Evolutionary conservation across 768 basidiomycete genomes (phyloP).

Genomic region (Leccinum subgranulosum): DNA sequence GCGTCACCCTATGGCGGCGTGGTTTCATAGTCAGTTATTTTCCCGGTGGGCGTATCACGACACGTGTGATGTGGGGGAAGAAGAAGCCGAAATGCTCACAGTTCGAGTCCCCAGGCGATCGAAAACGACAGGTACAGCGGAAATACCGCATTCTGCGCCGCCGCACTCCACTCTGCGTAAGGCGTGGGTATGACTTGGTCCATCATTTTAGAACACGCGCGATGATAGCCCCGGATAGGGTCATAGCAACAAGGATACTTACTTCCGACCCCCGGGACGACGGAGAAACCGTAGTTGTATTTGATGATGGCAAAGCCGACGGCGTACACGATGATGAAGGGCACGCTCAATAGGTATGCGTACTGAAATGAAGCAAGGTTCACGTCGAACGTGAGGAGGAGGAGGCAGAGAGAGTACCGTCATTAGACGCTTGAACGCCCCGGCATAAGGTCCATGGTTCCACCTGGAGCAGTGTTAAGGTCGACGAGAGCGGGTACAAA

Average conservation of each 20-base stretch:
- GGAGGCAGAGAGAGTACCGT: conserved; percentile 47
- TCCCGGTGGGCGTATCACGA: background rate
- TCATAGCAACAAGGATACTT: background rate
- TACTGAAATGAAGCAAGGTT: background rate
- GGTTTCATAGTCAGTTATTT: background rate
- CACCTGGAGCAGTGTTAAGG: conserved; percentile 42
- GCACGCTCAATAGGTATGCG: conserved; percentile 57
- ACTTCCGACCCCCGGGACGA: conserved; percentile 45
- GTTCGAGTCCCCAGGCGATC: conserved; percentile 69
- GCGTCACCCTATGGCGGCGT: conserved; percentile 57
- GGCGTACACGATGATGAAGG: conserved; percentile 55
- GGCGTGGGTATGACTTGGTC: conserved; percentile 59
- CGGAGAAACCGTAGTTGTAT: conserved; percentile 62
- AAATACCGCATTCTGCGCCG: conserved; percentile 49
- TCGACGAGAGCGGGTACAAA: background rate
- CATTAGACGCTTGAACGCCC: conserved; percentile 85
- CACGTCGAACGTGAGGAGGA: background rate
- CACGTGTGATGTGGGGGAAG: background rate
- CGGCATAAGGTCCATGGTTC: conserved; percentile 62
- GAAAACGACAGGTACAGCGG: conserved; percentile 66
- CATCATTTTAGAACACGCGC: background rate
- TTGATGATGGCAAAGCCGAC: conserved; percentile 70
- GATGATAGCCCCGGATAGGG: background rate
- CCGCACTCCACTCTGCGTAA: conserved; percentile 49
- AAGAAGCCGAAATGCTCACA: conserved; percentile 46